Conservation (phyloP, 495 filamentous ascomycete species). For the Neurospora sp. region DNA sequence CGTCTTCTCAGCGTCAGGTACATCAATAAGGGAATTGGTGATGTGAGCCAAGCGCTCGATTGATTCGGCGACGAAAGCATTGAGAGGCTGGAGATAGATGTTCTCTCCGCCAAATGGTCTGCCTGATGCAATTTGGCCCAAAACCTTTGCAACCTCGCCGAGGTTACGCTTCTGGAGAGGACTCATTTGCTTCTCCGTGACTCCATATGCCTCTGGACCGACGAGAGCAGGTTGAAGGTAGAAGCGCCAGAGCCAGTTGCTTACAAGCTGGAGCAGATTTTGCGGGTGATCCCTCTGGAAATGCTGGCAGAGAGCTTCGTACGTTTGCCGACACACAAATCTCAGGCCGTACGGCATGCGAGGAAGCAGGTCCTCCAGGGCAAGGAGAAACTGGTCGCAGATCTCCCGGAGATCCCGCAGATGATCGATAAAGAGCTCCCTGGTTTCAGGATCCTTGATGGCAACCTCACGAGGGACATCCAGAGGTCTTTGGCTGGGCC, state of each 20-base stretch:
- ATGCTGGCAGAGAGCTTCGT: conserved; percentile 59
- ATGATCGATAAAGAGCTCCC: conserved; percentile 83
- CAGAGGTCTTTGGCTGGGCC: conserved; percentile 62
- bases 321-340: conserved; percentile 79
- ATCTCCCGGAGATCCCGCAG: conserved; percentile 89
- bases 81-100: conserved; percentile 89
- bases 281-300: conserved; percentile 74
- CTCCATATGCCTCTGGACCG: conserved; percentile 80
- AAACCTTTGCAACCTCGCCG: conserved; percentile 79
- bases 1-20: conserved; percentile 75
- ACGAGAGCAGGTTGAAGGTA: conserved; percentile 85
- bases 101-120: conserved; percentile 87
- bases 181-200: conserved; percentile 75
- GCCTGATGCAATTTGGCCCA: conserved; percentile 77
- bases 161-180: conserved; percentile 91
- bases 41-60: conserved; percentile 70
- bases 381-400: conserved; percentile 73
- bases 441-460: conserved; percentile 86
- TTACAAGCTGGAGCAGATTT: conserved; percentile 70
- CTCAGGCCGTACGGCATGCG: conserved; percentile 90
- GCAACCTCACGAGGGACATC: conserved; percentile 84
- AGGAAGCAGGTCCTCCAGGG: conserved; percentile 70
- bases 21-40: conserved; percentile 62
- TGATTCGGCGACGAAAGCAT: conserved; percentile 77
- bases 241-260: conserved; percentile 84